Conservation (phyloP, 176 grass and related monocot species). For the Pontederia crassipes region DNA sequence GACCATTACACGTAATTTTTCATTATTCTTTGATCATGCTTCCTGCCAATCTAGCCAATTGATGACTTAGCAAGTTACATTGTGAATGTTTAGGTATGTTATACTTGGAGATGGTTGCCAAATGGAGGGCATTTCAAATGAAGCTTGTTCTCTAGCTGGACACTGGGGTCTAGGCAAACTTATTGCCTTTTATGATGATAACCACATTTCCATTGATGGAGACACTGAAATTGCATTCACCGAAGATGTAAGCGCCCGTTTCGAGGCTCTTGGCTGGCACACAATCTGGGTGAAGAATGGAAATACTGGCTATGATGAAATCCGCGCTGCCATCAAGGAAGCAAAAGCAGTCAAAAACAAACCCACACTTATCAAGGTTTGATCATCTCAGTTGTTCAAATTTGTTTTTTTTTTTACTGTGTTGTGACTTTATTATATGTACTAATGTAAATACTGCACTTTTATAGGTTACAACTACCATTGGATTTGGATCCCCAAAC, state of each 20-base stretch:
- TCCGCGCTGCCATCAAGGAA: slow-evolving; percentile 85
- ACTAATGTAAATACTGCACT: not conserved
- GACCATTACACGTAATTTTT: slow-evolving; percentile 92
- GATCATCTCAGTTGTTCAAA: slow-evolving; percentile 12
- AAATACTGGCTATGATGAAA: slow-evolving; percentile 81
- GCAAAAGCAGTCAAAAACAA: slow-evolving; percentile 87
- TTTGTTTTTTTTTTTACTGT: not conserved
- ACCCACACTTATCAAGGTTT: slow-evolving; percentile 91
- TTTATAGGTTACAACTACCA: slow-evolving; percentile 87
- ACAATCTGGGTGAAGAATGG: slow-evolving; percentile 99
- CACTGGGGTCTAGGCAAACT: slow-evolving; percentile 98
- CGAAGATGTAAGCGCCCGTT: slow-evolving; percentile 75
- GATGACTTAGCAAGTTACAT: not conserved
- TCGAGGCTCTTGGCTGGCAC: slow-evolving; percentile 94
- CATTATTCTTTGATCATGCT: not conserved
- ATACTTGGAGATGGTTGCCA: slow-evolving; percentile 93
- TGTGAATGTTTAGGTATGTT: slow-evolving; percentile 33
- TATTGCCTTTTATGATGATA: slow-evolving; percentile 95
- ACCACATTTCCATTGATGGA: slow-evolving; percentile 98
- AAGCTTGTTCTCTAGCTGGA: slow-evolving; percentile 71
- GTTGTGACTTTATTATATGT: not conserved
- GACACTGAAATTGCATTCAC: slow-evolving; percentile 94
- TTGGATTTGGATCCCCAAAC: slow-evolving; percentile 98
- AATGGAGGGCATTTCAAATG: slow-evolving; percentile 95
- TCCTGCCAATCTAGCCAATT: not conserved